These are phyloP conservation scores for Lasiodiplodia gonubiensis DNA, from an alignment of 2,329 filamentous ascomycete genomes.

Conservation along the genomic window DNA sequence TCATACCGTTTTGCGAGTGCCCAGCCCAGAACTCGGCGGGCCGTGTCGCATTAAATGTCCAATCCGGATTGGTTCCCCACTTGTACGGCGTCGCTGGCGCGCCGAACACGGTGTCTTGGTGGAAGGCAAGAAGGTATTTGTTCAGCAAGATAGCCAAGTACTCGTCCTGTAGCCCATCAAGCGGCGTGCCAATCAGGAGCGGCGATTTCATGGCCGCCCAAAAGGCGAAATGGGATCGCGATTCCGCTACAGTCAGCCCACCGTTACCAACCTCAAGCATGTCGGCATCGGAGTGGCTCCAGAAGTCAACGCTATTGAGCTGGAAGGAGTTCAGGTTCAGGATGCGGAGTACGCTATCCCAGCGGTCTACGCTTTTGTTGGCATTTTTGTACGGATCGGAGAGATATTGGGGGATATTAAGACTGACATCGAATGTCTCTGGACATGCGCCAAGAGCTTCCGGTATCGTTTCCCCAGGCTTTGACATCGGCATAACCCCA, in stretches of 20 bases:
- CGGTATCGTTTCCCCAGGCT: constrained; percentile 57
- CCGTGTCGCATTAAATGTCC: constrained; percentile 52
- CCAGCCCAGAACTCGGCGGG: constrained; percentile 41
- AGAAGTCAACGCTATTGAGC: constrained; percentile 45
- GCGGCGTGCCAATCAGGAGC: constrained; percentile 51
- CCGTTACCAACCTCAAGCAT: constrained; percentile 52
- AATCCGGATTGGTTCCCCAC: constrained; percentile 58
- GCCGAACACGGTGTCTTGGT: constrained; percentile 53
- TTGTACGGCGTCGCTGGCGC: constrained; percentile 47
- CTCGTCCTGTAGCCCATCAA: constrained; percentile 45
- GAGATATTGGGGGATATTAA: too few relatives aligned
- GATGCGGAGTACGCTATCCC: constrained; percentile 37
- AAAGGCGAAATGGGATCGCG: constrained; percentile 47
- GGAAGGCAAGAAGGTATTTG: constrained; percentile 51
- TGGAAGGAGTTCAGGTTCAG: constrained; percentile 47
- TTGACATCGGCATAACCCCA: constrained; percentile 61
- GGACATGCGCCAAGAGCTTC: constrained; percentile 50
- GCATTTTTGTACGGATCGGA: too few relatives aligned
- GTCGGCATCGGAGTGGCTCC: constrained; percentile 46
- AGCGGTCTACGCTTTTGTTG: not conserved
- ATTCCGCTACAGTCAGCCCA: constrained; percentile 39
- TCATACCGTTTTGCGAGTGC: not conserved
- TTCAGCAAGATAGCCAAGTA: constrained; percentile 50
- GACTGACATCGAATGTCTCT: constrained; percentile 33
- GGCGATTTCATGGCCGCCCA: constrained; percentile 52